These are phyloP conservation scores for Nakazawaea anatomiae DNA, from an alignment of 805 yeast genomes.

Conservation along the genomic window DNA sequence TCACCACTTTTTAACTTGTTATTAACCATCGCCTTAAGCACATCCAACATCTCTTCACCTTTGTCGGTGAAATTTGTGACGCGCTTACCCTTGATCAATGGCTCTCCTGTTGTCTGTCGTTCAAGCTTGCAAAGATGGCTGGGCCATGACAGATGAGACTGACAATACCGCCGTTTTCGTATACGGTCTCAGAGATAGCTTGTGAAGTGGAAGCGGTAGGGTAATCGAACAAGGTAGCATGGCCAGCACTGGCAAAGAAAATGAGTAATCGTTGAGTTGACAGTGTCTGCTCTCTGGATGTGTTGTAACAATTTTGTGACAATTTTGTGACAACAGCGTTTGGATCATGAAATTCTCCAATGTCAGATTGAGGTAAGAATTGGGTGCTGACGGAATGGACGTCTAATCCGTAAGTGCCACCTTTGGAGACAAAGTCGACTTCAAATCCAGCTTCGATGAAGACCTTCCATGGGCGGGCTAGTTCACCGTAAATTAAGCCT, in stretches of 20 bases:
- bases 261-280: slow-evolving; percentile 45
- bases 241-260: slow-evolving; percentile 64
- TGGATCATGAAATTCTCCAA: slow-evolving; percentile 23
- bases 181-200: slow-evolving; percentile 38
- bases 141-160: slow-evolving; percentile 70
- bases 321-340: slow-evolving; percentile 32
- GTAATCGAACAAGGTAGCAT: slow-evolving; percentile 54
- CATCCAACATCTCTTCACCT: slow-evolving; percentile 37
- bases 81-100: slow-evolving; percentile 43
- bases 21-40: slow-evolving; percentile 21
- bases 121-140: slow-evolving; percentile 42
- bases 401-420: slow-evolving; percentile 51
- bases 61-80: slow-evolving; percentile 57
- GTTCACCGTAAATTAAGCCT: slow-evolving; percentile 56
- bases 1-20: slow-evolving; percentile 29
- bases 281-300: slow-evolving; percentile 43
- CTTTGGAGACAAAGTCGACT: slow-evolving; percentile 53
- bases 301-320: slow-evolving; percentile 27
- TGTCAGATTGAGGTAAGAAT: slow-evolving; percentile 40
- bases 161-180: slow-evolving; percentile 47
- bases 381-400: slow-evolving; percentile 41
- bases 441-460: slow-evolving; percentile 43
- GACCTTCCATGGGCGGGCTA: slow-evolving; percentile 48
- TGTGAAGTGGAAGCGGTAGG: slow-evolving; percentile 45
- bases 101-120: slow-evolving; percentile 34